phyloP scores from a whole-genome alignment of 148 eudicot genomes.

The Heliamphora exappendiculata region DNA sequence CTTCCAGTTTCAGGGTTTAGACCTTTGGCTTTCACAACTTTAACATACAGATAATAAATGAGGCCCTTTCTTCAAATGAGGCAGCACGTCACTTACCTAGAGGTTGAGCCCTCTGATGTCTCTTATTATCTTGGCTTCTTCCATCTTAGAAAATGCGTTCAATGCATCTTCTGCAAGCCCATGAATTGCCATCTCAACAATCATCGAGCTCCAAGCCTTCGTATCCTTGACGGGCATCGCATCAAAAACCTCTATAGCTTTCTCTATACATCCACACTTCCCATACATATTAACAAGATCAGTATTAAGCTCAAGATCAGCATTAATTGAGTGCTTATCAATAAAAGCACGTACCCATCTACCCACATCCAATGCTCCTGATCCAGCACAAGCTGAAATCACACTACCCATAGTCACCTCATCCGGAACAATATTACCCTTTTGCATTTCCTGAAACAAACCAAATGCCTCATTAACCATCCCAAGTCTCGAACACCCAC shows the following conservation, averaged over 20 bases:
- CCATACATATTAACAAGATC: conserved; percentile 37
- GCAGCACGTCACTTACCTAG: no score
- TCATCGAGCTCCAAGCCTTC: conserved; percentile 47
- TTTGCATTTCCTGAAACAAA: conserved; percentile 42
- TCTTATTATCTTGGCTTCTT: conserved; percentile 23
- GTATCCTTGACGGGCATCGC: conserved; percentile 36
- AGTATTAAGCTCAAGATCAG: conserved; percentile 28
- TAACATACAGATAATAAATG: conserved; percentile 62
- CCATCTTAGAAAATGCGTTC: conserved; percentile 23
- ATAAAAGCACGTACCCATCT: conserved; percentile 36
- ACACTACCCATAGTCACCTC: conserved; percentile 41
- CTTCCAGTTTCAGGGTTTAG: conserved; percentile 47
- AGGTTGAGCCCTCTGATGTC: no score
- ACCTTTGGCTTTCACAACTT: conserved; percentile 59
- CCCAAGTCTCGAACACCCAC: conserved; percentile 24
- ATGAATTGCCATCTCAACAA: conserved; percentile 35
- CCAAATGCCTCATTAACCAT: conserved; percentile 30
- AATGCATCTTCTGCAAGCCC: conserved; percentile 33
- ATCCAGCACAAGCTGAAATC: conserved; percentile 33
- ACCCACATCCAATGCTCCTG: conserved; percentile 35
- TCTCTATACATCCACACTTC: conserved; percentile 36
- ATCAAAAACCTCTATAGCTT: conserved; percentile 35
- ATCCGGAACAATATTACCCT: conserved; percentile 28
- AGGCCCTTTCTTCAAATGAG: no score
- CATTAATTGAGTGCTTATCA: conserved; percentile 16